Evolutionary conservation across 148 eudicot species (phyloP), one percentile per base, ranked within the genome.

Genomic region (Vaccinium macrocarpon): DNA sequence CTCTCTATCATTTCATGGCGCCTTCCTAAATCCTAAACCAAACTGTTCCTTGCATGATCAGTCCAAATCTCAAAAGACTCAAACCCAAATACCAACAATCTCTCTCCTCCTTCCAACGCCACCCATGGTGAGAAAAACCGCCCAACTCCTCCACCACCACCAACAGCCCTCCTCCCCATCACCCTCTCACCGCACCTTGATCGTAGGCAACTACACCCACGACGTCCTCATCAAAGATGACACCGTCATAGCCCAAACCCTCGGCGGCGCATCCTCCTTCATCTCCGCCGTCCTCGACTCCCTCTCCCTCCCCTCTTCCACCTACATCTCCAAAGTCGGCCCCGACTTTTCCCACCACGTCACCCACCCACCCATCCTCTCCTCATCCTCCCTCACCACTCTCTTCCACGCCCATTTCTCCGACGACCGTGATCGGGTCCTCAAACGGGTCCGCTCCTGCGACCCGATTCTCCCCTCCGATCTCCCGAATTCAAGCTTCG

Each of bases 231-330:
- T 90, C 79, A 82, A 90, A 21, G 93, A 97, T 90, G 91, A 85
- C 87, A 86, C 81, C 87, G 89, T 91, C 0, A 23, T 92, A 0
- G 94, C 95, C 35, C 85, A 93, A 19, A 93, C 93, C 38, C 94
- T 93, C 56, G 99, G 99, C 85, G 99, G 99, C 82, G 99, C 98
- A 23, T 90, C 90, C 86, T 91, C 99, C 50, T 97, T 97, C 89
- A 92, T 97, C 88, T 90, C 98, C 82, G 87, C 89, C 87, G 91
- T 95, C 52, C 87, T 93, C 84, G 88, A 89, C 53, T 81, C 79
- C 81, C 85, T 92, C 70, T 82, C 89, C 8, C 27, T 89, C 15
- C 52, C 85, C 68, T 89, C 88, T 25, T 86, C 88, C 83, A 64
- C 83, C 61, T 90, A 81, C 86, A 82, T 95, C 64, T 90, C 95